Conservation (phyloP, 345 rosid genomes). For the Lepidium aucheri region DNA sequence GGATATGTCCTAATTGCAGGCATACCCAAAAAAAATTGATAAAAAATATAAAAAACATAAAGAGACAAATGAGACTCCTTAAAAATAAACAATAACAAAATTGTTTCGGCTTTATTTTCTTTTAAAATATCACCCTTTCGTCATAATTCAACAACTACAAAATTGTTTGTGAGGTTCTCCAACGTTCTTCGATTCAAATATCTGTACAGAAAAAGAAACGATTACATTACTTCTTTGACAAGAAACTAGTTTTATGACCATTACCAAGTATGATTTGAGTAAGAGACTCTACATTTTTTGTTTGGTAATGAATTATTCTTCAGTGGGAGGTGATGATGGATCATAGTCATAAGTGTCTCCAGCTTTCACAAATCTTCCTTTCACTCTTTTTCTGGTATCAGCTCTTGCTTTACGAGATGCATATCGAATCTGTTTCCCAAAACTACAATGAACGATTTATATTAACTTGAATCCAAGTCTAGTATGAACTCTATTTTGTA, state of each 20-base stretch:
- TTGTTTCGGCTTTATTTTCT: neutral
- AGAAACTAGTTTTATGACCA: conserved; percentile 10
- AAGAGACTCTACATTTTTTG: neutral
- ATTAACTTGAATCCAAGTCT: too few species aligned
- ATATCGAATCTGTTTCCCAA: conserved; percentile 80
- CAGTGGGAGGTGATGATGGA: conserved; percentile 30
- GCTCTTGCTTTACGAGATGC: conserved; percentile 92
- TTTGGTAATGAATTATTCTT: neutral
- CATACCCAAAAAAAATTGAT: neutral
- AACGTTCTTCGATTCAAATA: conserved; percentile 16
- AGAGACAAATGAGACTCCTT: neutral
- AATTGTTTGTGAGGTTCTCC: conserved; percentile 6
- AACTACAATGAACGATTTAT: conserved; percentile 29
- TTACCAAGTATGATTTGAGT: neutral
- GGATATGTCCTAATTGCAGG: neutral
- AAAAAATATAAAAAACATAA: neutral
- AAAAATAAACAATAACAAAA: neutral
- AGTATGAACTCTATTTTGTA: too few species aligned
- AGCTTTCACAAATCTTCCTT: conserved; percentile 91
- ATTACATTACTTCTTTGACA: conserved; percentile 4
- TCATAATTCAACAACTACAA: neutral
- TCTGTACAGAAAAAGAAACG: neutral
- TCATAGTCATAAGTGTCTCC: conserved; percentile 76
- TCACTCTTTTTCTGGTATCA: conserved; percentile 82
- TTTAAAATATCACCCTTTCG: neutral